Percentiles rank a stretch among this genome's conserved stretches.
phyloP scores from a whole-genome alignment of 495 filamentous ascomycete species.

The Penicillium maclennaniae region DNA sequence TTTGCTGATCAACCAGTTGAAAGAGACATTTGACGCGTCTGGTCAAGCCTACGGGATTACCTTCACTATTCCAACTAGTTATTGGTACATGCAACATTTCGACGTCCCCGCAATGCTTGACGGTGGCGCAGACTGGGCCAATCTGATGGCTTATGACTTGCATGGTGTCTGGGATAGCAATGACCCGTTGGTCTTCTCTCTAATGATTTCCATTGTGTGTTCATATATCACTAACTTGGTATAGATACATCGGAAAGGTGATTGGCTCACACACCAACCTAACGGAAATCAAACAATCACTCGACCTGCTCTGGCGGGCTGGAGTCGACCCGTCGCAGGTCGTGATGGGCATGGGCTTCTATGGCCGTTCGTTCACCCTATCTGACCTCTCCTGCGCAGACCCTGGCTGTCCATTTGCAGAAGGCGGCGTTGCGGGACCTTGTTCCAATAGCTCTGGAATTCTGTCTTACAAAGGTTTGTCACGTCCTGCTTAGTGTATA shows the following conservation, averaged over 20 bases:
- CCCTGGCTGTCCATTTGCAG: conserved; percentile 5
- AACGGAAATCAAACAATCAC: conserved; percentile 25
- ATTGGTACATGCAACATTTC: conserved; percentile 52
- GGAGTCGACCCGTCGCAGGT: conserved; percentile 28
- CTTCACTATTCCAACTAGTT: conserved; percentile 44
- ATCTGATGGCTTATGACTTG: conserved; percentile 56
- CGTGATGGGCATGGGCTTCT: conserved; percentile 33
- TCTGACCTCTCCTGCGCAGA: conserved; percentile 4
- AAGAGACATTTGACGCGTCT: conserved; percentile 15
- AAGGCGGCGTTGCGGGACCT: background rate
- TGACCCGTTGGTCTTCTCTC: conserved; percentile 6
- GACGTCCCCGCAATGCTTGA: conserved; percentile 39
- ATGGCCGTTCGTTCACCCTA: conserved; percentile 31
- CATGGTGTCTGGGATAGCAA: conserved; percentile 29
- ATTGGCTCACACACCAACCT: conserved; percentile 25
- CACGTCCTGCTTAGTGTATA: no score
- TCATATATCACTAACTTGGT: background rate
- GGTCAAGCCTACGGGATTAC: conserved; percentile 31
- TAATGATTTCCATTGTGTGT: no score
- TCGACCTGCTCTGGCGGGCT: conserved; percentile 31
- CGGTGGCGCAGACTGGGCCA: conserved; percentile 13
- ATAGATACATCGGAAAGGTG: conserved; percentile 15
- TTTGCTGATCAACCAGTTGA: conserved; percentile 30
- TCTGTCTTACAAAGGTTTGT: background rate
- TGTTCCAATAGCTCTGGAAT: conserved; percentile 2